Evolutionary conservation across 2,329 filamentous ascomycete genomes (phyloP).

Genomic region (Lachnellula hyalina): DNA sequence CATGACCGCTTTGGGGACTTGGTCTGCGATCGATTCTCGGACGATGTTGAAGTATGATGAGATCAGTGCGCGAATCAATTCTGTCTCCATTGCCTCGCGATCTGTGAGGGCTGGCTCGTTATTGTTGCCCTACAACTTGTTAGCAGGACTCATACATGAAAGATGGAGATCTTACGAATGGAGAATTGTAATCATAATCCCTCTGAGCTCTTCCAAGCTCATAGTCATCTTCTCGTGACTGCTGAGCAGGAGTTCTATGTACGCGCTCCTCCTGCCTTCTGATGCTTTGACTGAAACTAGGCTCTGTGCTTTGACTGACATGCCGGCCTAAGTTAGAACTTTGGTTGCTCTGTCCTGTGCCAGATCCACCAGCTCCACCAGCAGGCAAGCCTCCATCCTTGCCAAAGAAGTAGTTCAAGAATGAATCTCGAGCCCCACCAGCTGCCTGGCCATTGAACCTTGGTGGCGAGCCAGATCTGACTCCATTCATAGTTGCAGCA

Average conservation of each 20-base stretch:
- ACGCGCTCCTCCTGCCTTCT: conserved; percentile 57
- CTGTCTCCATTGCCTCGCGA: conserved; percentile 93
- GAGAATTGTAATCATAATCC: conserved; percentile 38
- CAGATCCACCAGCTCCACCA: conserved; percentile 31
- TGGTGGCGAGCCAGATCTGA: conserved; percentile 55
- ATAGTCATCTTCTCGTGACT: conserved; percentile 41
- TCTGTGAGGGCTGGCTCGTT: conserved; percentile 88
- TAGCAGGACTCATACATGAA: conserved; percentile 12
- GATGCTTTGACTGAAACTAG: conserved; percentile 78
- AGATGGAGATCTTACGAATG: conserved; percentile 40
- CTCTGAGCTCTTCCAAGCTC: conserved; percentile 28
- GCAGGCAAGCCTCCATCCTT: conserved; percentile 69
- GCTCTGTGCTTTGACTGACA: conserved; percentile 72
- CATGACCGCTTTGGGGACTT: conserved; percentile 98
- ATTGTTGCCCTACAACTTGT: conserved; percentile 43
- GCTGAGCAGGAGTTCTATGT: conserved; percentile 43
- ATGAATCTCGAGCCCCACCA: conserved; percentile 74
- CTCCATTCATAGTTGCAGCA: conserved; percentile 62
- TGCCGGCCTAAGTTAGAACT: conserved; percentile 52
- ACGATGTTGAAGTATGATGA: conserved; percentile 99
- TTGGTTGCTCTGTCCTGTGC: conserved; percentile 32
- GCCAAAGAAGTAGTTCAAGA: conserved; percentile 97
- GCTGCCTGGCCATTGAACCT: conserved; percentile 54
- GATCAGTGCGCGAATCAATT: conserved; percentile 92
- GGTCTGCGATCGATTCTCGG: conserved; percentile 95